Percentiles rank a stretch among this genome's conserved stretches.
These are phyloP conservation scores for Talaromyces proteolyticus DNA, from an alignment of 495 filamentous ascomycete species.

Conservation along the genomic window DNA sequence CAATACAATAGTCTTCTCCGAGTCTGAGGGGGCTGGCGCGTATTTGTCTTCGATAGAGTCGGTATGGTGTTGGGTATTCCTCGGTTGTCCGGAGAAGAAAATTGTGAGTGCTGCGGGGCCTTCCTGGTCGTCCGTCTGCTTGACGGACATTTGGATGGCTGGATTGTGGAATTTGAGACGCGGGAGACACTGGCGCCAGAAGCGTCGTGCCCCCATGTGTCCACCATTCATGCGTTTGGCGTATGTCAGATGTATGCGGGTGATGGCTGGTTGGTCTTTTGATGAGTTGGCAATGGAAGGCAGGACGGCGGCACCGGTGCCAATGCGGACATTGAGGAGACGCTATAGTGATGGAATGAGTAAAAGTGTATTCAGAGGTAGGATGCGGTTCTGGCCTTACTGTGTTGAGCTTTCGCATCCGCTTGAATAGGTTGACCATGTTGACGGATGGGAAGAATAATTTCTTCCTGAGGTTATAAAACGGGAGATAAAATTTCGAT, in stretches of 20 bases:
- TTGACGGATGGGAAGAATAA: slow-evolving; percentile 15
- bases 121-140: slow-evolving; percentile 50
- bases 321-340: slow-evolving; percentile 62
- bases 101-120: slow-evolving; percentile 66
- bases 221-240: slow-evolving; percentile 47
- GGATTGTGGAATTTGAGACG: slow-evolving; percentile 95
- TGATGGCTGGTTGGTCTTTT: slow-evolving; percentile 55
- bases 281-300: slow-evolving; percentile 42
- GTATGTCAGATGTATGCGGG: slow-evolving; percentile 80
- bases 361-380: slow-evolving; percentile 1
- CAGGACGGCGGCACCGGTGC: slow-evolving; percentile 76
- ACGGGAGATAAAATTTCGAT: no score
- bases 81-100: slow-evolving; percentile 53
- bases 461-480: not conserved
- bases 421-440: slow-evolving; percentile 76
- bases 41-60: slow-evolving; percentile 24
- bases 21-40: slow-evolving; percentile 24
- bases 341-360: slow-evolving; percentile 42
- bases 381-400: slow-evolving; percentile 50
- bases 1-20: slow-evolving; percentile 28
- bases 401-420: slow-evolving; percentile 70
- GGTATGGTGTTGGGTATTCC: slow-evolving; percentile 17
- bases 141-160: slow-evolving; percentile 71
- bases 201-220: slow-evolving; percentile 81
- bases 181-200: slow-evolving; percentile 79